Evolutionary conservation across 305 asterid genomes (phyloP), one percentile per base, ranked within the genome.

Genomic region (Plantago rigida): DNA sequence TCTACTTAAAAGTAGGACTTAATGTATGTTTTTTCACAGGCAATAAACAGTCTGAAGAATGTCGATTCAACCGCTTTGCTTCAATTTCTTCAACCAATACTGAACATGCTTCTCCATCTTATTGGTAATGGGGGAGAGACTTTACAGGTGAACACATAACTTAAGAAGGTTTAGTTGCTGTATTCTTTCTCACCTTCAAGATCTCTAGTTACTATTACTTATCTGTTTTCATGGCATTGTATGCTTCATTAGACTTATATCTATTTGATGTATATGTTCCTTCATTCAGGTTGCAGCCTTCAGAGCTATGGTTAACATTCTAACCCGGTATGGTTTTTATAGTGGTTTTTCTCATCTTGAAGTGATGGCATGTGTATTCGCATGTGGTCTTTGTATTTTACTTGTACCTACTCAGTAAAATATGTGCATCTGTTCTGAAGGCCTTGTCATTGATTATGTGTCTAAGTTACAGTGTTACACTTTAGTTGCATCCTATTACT

Each of bases 71-170:
- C 94, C 47, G 99, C 96, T 69, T 80, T 92, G 79, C 96, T 92
- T 71, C 97, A 92, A 82, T 92, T 92, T 85, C 97, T 92, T 70
- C 96, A 92, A 73, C 97, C 99, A 62, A 81, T 92, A 65, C 73
- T 92, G 69, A 92, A 89, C 84, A 92, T 92, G 99, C 99, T 92
- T 78, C 96, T 92, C 73, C 99, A 92, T 82, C 99, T 92, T 68
- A 92, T 92, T 65, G 95, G 99, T 77, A 89, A 89, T 63, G 97
- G 99, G 34, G 99, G 99, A 76, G 99, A 92, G 84, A 89, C 99
- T 64, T 79, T 92, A 57, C 99, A 92, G 97, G 99, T 92, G 52
- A 69, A 67, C 45, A 63, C 14, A 51, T 54, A 45, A 36, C 41
- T 55, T 42, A 19, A 39, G 65, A 48, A 58, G 66, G 14, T 51